Percentiles rank a stretch among this genome's conserved stretches.
Evolutionary conservation across 345 rosid species (phyloP).

Genomic region (Pseudoturritis turrita): DNA sequence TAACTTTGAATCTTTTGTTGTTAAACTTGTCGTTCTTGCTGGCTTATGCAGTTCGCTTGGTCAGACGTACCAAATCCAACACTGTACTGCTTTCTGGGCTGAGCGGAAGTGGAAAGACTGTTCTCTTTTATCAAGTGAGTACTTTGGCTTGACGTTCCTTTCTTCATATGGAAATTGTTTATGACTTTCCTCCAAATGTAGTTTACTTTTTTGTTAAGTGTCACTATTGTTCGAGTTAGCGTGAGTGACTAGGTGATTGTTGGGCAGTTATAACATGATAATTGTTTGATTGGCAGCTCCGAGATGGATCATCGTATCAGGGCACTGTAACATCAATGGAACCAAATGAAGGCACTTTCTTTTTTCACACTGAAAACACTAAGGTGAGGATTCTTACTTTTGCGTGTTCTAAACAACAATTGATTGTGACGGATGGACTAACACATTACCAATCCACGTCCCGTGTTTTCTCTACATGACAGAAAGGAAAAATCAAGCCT

Average conservation of each 20-base stretch:
- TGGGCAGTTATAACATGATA: background rate
- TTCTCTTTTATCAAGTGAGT: constrained; percentile 74
- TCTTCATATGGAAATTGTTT: background rate
- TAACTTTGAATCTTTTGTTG: background rate
- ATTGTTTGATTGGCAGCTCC: constrained; percentile 53
- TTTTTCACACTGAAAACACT: constrained; percentile 57
- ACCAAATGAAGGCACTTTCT: constrained; percentile 80
- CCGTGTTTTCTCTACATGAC: constrained; percentile 14
- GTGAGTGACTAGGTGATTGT: background rate
- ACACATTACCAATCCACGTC: background rate
- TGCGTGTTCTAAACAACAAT: background rate
- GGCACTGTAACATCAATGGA: constrained; percentile 97
- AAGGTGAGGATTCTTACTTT: constrained; percentile 45
- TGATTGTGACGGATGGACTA: background rate
- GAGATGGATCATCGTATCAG: constrained; percentile 82
- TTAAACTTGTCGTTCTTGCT: constrained; percentile 18
- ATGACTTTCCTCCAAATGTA: background rate
- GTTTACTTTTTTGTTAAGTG: background rate
- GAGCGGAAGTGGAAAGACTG: constrained; percentile 81
- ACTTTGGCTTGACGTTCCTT: background rate
- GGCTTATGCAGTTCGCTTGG: constrained; percentile 33
- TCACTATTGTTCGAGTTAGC: background rate
- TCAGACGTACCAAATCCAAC: constrained; percentile 47
- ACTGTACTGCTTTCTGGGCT: constrained; percentile 80
- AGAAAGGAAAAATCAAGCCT: constrained; percentile 70